phyloP scores from a whole-genome alignment of 2,329 filamentous ascomycete genomes.

The Fusarium zealandicum region DNA sequence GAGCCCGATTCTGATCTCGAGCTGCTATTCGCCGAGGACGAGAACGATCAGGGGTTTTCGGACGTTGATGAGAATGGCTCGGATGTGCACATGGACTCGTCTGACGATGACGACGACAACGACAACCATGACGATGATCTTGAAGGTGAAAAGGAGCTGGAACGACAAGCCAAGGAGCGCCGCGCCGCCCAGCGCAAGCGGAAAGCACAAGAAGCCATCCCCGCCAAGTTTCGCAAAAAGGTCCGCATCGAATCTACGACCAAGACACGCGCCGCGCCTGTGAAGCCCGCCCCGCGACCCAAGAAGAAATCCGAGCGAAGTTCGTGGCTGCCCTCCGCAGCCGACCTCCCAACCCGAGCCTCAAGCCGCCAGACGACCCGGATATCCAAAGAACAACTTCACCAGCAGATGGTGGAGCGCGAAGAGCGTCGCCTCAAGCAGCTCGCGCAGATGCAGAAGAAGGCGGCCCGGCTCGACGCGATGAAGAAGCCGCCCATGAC shows the following conservation, averaged over 20 bases:
- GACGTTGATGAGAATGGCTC: conserved; percentile 72
- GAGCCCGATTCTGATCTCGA: conserved; percentile 74
- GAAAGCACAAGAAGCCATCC: conserved; percentile 78
- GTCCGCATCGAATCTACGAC: conserved; percentile 71
- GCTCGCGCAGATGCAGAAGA: conserved; percentile 70
- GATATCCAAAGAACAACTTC: conserved; percentile 66
- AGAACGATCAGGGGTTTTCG: conserved; percentile 72
- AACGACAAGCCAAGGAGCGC: conserved; percentile 76
- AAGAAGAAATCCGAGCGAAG: conserved; percentile 68
- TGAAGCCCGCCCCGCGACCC: conserved; percentile 55
- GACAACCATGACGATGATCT: conserved; percentile 69
- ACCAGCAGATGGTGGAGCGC: conserved; percentile 77
- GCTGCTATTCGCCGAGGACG: conserved; percentile 77
- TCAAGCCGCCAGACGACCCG: conserved; percentile 66
- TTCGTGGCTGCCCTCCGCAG: conserved; percentile 63
- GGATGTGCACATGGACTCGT: conserved; percentile 87
- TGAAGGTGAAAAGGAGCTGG: conserved; percentile 86
- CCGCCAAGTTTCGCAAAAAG: conserved; percentile 75
- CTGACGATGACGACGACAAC: conserved; percentile 82
- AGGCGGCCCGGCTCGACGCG: conserved; percentile 74
- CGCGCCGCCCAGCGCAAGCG: conserved; percentile 75
- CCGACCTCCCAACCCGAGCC: conserved; percentile 64
- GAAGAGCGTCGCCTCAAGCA: conserved; percentile 75
- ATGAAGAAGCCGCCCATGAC: conserved; percentile 83
- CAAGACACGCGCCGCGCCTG: conserved; percentile 46